These are phyloP conservation scores for Monosporozyma solicola DNA, from an alignment of 805 yeast genomes.

Conservation along the genomic window DNA sequence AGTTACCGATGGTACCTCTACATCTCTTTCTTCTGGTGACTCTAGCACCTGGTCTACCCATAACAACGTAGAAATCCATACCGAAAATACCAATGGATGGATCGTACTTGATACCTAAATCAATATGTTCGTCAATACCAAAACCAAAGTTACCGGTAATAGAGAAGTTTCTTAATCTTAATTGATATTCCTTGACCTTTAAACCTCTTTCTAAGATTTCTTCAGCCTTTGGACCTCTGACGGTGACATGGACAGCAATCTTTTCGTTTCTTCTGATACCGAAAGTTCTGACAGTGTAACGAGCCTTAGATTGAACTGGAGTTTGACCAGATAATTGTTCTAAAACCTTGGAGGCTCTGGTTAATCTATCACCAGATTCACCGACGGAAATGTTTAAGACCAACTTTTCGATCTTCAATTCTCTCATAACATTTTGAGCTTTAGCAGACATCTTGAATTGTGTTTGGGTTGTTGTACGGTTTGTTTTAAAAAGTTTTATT, in stretches of 20 bases:
- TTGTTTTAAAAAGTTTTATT: background rate
- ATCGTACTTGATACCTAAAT: conserved; percentile 99
- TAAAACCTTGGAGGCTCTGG: conserved; percentile 99
- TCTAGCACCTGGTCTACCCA: conserved; percentile 99
- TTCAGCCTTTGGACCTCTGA: conserved; percentile 99
- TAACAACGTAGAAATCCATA: conserved; percentile 99
- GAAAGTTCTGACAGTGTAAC: conserved; percentile 99
- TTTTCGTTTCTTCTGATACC: conserved; percentile 99
- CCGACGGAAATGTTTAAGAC: conserved; percentile 99
- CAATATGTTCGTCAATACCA: conserved; percentile 99
- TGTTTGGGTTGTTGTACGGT: conserved; percentile 9
- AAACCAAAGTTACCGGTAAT: conserved; percentile 99
- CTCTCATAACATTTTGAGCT: conserved; percentile 95
- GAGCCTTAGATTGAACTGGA: conserved; percentile 99
- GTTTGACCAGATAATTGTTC: conserved; percentile 99
- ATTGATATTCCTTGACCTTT: conserved; percentile 99
- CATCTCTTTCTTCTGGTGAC: conserved; percentile 98
- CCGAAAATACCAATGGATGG: conserved; percentile 99
- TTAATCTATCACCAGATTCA: conserved; percentile 99
- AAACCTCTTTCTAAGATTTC: conserved; percentile 99
- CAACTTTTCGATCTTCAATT: conserved; percentile 96
- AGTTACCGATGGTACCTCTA: conserved; percentile 78
- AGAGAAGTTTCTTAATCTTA: conserved; percentile 89
- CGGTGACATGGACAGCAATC: conserved; percentile 98
- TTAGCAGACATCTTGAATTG: conserved; percentile 39